Conservation (phyloP, 495 filamentous ascomycete genomes). For the Penicillium diatomitis region DNA sequence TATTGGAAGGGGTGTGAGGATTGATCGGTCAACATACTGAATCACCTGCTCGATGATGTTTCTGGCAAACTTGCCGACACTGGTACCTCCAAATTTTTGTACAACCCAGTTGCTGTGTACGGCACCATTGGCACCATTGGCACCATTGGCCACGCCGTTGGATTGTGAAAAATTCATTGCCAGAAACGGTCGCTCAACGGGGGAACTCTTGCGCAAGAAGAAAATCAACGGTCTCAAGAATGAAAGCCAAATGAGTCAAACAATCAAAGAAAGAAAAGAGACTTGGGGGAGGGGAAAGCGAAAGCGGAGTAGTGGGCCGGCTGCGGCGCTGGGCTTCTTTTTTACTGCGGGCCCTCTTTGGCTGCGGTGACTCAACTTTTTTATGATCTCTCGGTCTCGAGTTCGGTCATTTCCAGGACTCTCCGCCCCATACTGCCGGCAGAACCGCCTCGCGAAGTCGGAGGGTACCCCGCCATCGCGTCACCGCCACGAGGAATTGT, state of each 20-base stretch:
- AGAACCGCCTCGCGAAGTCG: constrained; percentile 8
- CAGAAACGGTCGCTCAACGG: neutral
- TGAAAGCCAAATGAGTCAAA: constrained; percentile 1
- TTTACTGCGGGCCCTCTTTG: neutral
- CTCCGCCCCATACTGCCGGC: constrained; percentile 1
- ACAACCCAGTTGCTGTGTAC: constrained; percentile 55
- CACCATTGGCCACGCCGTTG: constrained; percentile 1
- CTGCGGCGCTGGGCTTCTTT: constrained; percentile 7
- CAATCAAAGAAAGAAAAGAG: constrained; percentile 4
- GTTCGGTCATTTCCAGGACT: constrained; percentile 21
- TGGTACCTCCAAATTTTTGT: constrained; percentile 79
- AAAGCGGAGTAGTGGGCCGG: constrained; percentile 31
- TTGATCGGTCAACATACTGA: constrained; percentile 37
- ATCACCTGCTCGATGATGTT: constrained; percentile 71
- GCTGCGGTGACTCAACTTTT: constrained; percentile 8
- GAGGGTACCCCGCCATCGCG: constrained; percentile 7
- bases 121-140: constrained; percentile 4
- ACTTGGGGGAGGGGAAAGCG: constrained; percentile 8
- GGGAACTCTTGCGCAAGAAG: no score
- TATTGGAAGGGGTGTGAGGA: neutral
- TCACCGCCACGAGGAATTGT: neutral
- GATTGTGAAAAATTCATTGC: constrained; percentile 16
- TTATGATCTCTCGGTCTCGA: constrained; percentile 1
- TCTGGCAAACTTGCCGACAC: constrained; percentile 56
- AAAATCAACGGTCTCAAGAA: neutral